phyloP scores from a whole-genome alignment of 306 rosid genomes.

The Rosa lucieae region DNA sequence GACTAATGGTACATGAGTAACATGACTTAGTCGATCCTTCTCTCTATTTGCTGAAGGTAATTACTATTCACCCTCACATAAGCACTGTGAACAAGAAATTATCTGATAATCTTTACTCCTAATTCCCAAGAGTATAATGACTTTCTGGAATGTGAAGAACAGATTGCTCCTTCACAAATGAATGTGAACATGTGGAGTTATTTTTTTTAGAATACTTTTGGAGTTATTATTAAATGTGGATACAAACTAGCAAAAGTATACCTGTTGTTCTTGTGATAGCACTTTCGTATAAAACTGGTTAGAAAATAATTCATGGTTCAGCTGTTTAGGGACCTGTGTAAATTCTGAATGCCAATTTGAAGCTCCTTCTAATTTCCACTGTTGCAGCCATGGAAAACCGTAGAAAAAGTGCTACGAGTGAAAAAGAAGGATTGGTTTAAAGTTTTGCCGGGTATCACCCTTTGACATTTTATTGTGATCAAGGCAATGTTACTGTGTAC shows the following conservation, averaged over 20 bases:
- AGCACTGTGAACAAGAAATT: not conserved
- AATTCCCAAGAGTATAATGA: no score
- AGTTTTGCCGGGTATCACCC: not conserved
- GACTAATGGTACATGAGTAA: not conserved
- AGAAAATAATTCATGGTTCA: no score
- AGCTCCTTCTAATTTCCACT: not conserved
- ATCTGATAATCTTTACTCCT: not conserved
- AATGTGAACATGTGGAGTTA: no score
- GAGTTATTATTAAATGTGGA: no score
- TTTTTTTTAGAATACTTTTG: no score
- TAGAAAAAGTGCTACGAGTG: not conserved
- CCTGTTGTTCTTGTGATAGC: no score
- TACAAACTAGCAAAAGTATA: no score
- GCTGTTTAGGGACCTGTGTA: no score
- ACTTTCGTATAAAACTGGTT: not conserved
- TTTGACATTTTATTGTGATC: not conserved
- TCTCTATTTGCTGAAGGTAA: not conserved
- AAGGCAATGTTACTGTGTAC: not conserved
- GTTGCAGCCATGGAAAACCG: not conserved
- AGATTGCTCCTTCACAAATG: no score
- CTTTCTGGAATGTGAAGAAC: no score
- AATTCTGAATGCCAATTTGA: not conserved
- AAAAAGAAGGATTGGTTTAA: not conserved
- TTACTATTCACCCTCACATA: not conserved
- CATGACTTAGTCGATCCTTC: not conserved